Percentiles rank a stretch among this genome's conserved stretches.
These are phyloP conservation scores for Aspergillus pseudoterreus DNA, from an alignment of 2,329 filamentous ascomycete species.

Conservation along the genomic window DNA sequence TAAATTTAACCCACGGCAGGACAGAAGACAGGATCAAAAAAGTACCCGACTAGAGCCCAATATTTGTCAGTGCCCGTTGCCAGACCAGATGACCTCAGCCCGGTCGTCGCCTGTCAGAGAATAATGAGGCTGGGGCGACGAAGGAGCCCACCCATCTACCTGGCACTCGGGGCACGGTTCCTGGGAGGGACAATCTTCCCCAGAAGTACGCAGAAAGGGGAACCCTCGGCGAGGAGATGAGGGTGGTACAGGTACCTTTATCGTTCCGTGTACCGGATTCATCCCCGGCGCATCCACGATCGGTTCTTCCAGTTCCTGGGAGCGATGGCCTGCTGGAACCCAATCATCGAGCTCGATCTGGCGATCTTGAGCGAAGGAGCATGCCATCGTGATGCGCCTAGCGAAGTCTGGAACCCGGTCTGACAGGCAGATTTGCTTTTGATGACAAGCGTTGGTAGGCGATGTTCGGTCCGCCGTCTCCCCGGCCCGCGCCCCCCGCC, in stretches of 20 bases:
- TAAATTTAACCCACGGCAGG: too few relatives aligned
- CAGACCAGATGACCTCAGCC: neutral
- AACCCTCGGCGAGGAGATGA: neutral
- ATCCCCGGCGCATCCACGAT: constrained; percentile 10
- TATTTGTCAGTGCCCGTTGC: neutral
- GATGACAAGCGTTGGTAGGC: constrained; percentile 13
- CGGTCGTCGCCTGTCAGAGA: neutral
- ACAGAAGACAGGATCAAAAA: too few relatives aligned
- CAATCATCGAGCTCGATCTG: constrained; percentile 13
- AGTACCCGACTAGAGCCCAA: too few relatives aligned
- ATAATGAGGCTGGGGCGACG: neutral
- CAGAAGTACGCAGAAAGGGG: constrained; percentile 2
- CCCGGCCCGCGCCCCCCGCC: constrained; percentile 12
- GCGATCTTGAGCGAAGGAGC: neutral
- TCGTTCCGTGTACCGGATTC: neutral
- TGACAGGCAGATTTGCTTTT: constrained; percentile 17
- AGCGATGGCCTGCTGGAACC: constrained; percentile 7
- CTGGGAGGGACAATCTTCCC: constrained; percentile 2
- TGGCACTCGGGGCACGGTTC: constrained; percentile 11
- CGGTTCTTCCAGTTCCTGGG: constrained; percentile 6
- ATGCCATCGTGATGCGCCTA: constrained; percentile 1
- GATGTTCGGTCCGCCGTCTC: constrained; percentile 16
- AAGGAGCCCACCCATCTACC: constrained; percentile 16
- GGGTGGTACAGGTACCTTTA: constrained; percentile 4
- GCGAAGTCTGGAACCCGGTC: constrained; percentile 9